Evolutionary conservation across 257 asterid species (phyloP).

Genomic region (Fraxinus pennsylvanica): DNA sequence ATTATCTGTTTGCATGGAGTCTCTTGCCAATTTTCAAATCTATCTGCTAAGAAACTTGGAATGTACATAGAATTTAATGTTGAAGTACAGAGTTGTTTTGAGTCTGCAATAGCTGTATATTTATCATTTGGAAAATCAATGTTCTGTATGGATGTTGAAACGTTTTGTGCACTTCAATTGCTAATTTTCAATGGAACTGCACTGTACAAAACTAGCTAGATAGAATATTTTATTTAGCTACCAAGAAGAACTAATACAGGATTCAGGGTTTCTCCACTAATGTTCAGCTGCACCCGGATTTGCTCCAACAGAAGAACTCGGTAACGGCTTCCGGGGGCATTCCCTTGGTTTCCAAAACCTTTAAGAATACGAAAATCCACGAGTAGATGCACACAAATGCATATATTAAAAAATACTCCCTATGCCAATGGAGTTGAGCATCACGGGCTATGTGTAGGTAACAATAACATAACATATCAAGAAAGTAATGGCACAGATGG

Average conservation of each 20-base stretch:
- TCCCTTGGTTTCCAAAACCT: slow-evolving; percentile 39
- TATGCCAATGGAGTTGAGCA: too few relatives aligned
- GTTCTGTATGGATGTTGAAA: neutral
- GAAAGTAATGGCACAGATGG: too few relatives aligned
- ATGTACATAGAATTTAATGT: neutral
- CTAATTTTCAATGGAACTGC: neutral
- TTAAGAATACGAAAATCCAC: too few relatives aligned
- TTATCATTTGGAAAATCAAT: neutral
- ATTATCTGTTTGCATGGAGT: neutral
- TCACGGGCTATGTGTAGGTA: too few relatives aligned
- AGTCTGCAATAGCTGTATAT: neutral
- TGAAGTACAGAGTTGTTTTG: neutral
- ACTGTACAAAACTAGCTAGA: neutral
- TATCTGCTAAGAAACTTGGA: neutral
- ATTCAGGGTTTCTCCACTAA: neutral
- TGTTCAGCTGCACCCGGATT: slow-evolving; percentile 33
- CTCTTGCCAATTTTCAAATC: neutral
- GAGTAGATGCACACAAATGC: too few relatives aligned
- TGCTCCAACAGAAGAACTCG: slow-evolving; percentile 58
- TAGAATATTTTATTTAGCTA: neutral
- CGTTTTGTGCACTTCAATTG: neutral
- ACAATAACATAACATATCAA: too few relatives aligned
- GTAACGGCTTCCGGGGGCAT: slow-evolving; percentile 59
- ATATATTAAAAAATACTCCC: too few relatives aligned
- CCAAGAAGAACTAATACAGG: neutral